Conservation (phyloP, 2,329 filamentous ascomycete species). For the Arthroderma sp. region DNA sequence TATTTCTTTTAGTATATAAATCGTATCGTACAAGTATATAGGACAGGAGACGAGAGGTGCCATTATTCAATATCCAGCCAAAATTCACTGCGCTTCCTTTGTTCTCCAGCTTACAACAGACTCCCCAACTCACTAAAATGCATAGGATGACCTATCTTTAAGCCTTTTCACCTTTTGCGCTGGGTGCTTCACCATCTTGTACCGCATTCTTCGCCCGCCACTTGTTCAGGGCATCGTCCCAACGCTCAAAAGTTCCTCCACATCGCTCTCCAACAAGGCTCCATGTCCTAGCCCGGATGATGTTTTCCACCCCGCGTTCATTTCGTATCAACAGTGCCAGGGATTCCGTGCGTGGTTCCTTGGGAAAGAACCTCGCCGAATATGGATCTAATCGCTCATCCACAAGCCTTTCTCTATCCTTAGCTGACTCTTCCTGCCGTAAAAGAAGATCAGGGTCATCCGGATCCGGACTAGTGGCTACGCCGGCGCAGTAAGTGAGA, state of each 20-base stretch:
- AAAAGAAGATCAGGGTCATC: constrained; percentile 66
- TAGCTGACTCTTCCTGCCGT: constrained; percentile 56
- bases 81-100: no score
- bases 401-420: constrained; percentile 58
- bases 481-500: constrained; percentile 74
- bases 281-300: constrained; percentile 70
- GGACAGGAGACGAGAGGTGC: no score
- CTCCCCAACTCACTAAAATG: no score
- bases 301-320: constrained; percentile 65
- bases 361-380: constrained; percentile 60
- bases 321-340: constrained; percentile 56
- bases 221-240: constrained; percentile 50
- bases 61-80: no score
- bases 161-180: no score
- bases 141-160: no score
- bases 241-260: constrained; percentile 42
- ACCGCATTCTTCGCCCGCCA: constrained; percentile 40
- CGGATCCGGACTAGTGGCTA: constrained; percentile 77
- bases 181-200: no score
- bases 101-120: no score
- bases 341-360: constrained; percentile 65
- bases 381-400: constrained; percentile 90
- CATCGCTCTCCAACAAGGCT: constrained; percentile 63
- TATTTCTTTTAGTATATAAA: no score
- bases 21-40: no score